Conservation (phyloP, 129 eudicot species). For the Centrapalus pauciflorus region DNA sequence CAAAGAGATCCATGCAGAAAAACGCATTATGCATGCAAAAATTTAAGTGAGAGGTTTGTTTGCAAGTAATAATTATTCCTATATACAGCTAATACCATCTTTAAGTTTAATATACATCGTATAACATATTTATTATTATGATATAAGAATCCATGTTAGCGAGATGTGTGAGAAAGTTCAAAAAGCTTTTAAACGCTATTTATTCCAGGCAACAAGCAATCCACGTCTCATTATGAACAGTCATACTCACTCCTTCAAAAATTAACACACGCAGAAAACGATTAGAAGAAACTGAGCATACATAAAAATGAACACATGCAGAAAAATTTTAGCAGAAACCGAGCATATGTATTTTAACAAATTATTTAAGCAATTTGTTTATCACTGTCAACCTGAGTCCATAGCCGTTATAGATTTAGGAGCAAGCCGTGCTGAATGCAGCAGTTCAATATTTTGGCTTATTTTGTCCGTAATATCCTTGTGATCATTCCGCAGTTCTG, state of each 20-base stretch:
- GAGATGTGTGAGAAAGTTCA: too few relatives aligned
- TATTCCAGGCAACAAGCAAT: too few relatives aligned
- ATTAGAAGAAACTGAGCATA: neutral
- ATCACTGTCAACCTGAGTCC: slow-evolving; percentile 43
- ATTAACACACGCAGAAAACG: neutral
- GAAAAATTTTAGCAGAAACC: neutral
- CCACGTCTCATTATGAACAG: neutral
- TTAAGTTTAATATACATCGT: neutral
- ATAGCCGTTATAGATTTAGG: slow-evolving; percentile 30
- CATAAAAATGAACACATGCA: neutral
- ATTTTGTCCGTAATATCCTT: slow-evolving; percentile 76
- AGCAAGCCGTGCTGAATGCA: slow-evolving; percentile 63
- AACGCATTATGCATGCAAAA: neutral
- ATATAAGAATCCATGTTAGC: too few relatives aligned
- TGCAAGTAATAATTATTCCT: neutral
- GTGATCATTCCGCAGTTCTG: slow-evolving; percentile 80
- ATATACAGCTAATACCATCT: neutral
- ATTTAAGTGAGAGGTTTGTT: neutral
- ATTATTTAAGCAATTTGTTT: neutral
- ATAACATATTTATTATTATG: neutral
- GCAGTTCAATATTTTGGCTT: slow-evolving; percentile 51
- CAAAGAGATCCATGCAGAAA: neutral
- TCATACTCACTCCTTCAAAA: neutral
- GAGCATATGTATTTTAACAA: neutral
- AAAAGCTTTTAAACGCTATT: too few relatives aligned